Evolutionary conservation across 352 stramenopile genomes (phyloP), one percentile per base, ranked within the genome.

Genomic region (Peronospora farinosa): DNA sequence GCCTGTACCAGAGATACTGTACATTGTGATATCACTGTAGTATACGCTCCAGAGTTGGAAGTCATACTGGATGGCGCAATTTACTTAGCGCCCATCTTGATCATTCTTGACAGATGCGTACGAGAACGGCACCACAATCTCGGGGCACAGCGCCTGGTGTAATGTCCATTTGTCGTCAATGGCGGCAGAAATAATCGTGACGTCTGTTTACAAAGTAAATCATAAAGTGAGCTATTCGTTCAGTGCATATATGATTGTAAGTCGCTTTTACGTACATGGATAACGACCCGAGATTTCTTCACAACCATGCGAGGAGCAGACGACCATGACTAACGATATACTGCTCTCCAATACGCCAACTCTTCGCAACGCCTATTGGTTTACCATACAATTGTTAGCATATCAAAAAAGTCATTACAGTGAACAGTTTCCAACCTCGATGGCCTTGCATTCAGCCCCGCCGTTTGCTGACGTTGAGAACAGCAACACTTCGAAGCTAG

Each of bases 391-490:
- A 41, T 13, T 13, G 27, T 40, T 40, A 40, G 17, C 10, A 19
- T 23, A 0, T 19, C 15, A 40, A 4, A 25, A 11, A 23, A 7
- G 7, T 5, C 1, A 27, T 23, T 27, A n/a, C 2, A 30, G 12
- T 28, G 5, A 42, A 17, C 37, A 42, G 12, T 2, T 28, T n/a
- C 16, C 17, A 19, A 54, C 47, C 47, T 54, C 47, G n/a, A 54
- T 41, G 2, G 38, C 39, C 21, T 54, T 54, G 47, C 47, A 47
- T 33, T 47, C 47, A n/a, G 30, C 47, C 1, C 39, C 47, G 8
- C 47, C 47, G 3, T 25, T 47, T 40, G 16, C 47, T 8, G 38
- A 54, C 10, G 47, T 47, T 3, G 47, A 54, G 15, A 54, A 54
- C 2, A 54, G 39, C 16, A 54, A 12, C 7, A 54, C 30, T 12